Percentiles rank a stretch among this genome's conserved stretches.
Evolutionary conservation across 306 rosid genomes (phyloP).

Genomic region (Vigna hirtella): DNA sequence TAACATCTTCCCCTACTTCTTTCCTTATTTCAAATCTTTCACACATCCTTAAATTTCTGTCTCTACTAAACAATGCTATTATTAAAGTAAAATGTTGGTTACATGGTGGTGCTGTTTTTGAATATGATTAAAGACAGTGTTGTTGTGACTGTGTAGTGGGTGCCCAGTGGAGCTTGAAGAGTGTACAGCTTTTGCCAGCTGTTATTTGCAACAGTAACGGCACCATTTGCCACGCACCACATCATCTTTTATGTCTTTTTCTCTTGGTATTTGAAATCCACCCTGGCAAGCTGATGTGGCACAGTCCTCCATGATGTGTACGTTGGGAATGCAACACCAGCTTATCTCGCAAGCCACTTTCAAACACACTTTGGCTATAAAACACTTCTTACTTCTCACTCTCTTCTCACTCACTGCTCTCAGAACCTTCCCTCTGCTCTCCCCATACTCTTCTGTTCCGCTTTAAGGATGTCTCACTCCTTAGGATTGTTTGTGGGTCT

Average conservation of each 20-base stretch:
- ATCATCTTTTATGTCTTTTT: constrained; percentile 25
- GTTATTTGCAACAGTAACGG: constrained; percentile 38
- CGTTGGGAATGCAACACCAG: background rate
- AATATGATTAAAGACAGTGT: background rate
- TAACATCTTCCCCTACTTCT: background rate
- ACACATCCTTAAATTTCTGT: background rate
- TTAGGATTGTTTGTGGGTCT: constrained; percentile 51
- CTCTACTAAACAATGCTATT: too few relatives aligned
- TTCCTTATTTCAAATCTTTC: background rate
- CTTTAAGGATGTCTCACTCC: constrained; percentile 35
- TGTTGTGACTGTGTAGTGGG: background rate
- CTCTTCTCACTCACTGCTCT: constrained; percentile 10
- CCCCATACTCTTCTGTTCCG: background rate
- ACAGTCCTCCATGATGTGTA: constrained; percentile 52
- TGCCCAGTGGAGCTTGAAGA: background rate
- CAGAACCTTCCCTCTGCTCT: constrained; percentile 41
- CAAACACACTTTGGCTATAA: constrained; percentile 56
- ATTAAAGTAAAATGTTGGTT: too few relatives aligned
- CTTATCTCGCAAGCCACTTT: constrained; percentile 58
- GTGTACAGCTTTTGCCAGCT: constrained; percentile 61
- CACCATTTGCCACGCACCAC: constrained; percentile 43
- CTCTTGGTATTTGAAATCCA: constrained; percentile 51
- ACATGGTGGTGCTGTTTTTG: too few relatives aligned
- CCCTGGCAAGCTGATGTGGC: constrained; percentile 60
- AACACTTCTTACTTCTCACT: constrained; percentile 9